Conservation (phyloP, 1,284 basidiomycete genomes). For the Pterulicium gracile region DNA sequence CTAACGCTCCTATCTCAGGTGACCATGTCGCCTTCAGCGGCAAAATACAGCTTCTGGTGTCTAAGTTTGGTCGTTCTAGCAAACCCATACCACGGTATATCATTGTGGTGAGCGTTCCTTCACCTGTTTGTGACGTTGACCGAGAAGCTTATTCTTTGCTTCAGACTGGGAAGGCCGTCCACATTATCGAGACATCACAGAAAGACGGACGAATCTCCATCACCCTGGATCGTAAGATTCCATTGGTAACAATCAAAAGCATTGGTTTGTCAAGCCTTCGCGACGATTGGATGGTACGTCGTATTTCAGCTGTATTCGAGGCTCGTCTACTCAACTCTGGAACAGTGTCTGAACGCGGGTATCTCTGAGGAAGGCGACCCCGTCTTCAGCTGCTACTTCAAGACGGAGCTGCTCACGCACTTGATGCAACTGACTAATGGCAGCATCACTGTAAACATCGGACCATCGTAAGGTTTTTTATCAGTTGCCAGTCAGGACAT, state of each 20-base stretch:
- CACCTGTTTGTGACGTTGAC: conserved; percentile 3
- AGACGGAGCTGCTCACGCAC: conserved; percentile 87
- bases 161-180: conserved; percentile 86
- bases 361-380: conserved; percentile 92
- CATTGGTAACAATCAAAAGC: conserved; percentile 77
- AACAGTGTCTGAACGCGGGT: conserved; percentile 61
- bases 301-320: not conserved
- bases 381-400: conserved; percentile 85
- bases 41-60: conserved; percentile 79
- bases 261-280: conserved; percentile 82
- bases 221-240: conserved; percentile 81
- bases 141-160: conserved; percentile 5
- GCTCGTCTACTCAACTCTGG: not conserved
- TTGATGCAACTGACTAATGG: conserved; percentile 78
- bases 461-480: conserved; percentile 50
- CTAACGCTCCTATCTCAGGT: conserved; percentile 27
- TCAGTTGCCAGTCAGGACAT: not conserved
- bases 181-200: conserved; percentile 67
- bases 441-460: conserved; percentile 65
- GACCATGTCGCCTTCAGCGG: conserved; percentile 85
- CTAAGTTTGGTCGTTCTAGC: conserved; percentile 82
- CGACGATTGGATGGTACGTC: conserved; percentile 88
- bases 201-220: conserved; percentile 56
- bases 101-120: conserved; percentile 55
- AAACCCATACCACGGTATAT: conserved; percentile 90